Conservation (phyloP, 106 monocot genomes). For the Platanthera guangdongensis region DNA sequence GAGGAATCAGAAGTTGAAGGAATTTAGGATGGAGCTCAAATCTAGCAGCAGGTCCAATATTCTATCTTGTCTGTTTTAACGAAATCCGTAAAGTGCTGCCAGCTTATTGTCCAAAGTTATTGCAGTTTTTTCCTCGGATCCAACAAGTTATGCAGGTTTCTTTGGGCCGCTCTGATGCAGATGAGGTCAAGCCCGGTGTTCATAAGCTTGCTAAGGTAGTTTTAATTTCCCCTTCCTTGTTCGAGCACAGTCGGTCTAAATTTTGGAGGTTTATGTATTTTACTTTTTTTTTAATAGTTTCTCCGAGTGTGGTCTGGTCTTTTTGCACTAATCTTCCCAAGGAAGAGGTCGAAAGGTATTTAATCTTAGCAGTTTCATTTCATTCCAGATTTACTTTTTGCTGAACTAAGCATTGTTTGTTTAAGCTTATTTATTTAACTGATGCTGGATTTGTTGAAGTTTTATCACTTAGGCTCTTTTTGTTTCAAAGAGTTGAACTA, state of each 20-base stretch:
- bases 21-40: slow-evolving; percentile 79
- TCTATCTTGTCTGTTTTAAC: background rate
- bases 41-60: slow-evolving; percentile 68
- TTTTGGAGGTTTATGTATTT: background rate
- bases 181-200: slow-evolving; percentile 63
- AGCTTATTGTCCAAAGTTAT: background rate
- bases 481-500: too few species aligned
- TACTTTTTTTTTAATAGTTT: slow-evolving; percentile 37
- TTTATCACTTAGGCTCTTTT: too few species aligned
- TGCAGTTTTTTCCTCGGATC: slow-evolving; percentile 85
- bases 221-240: background rate
- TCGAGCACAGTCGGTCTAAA: background rate
- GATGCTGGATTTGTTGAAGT: too few species aligned
- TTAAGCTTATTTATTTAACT: too few species aligned
- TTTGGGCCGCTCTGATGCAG: slow-evolving; percentile 56
- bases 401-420: too few species aligned
- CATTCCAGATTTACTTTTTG: background rate
- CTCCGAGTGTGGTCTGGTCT: slow-evolving; percentile 68
- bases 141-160: slow-evolving; percentile 94
- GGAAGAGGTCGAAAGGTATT: slow-evolving; percentile 79
- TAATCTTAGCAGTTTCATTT: background rate
- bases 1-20: slow-evolving; percentile 87
- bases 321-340: slow-evolving; percentile 68
- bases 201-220: slow-evolving; percentile 91
- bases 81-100: background rate